These are phyloP conservation scores for Eimeria zaria DNA, from an alignment of 169 alveolate genomes.

Conservation along the genomic window DNA sequence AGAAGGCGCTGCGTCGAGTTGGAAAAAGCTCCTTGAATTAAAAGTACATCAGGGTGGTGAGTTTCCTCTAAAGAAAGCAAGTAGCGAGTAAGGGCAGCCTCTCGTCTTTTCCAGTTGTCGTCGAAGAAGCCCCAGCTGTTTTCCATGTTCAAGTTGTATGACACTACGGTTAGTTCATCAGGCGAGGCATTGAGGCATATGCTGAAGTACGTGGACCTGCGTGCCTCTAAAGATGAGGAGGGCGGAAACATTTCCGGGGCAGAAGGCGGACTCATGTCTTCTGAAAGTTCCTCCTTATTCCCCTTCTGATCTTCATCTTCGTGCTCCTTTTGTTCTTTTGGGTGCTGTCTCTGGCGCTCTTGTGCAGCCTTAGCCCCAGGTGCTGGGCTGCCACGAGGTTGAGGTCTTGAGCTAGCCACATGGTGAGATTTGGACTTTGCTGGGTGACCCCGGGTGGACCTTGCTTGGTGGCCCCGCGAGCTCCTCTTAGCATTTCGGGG, in stretches of 20 bases:
- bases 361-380: conserved; percentile 6
- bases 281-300: background rate
- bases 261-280: background rate
- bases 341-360: conserved; percentile 6
- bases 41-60: conserved; percentile 80
- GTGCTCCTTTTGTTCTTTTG: background rate
- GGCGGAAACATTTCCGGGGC: conserved; percentile 24
- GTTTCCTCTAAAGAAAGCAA: conserved; percentile 46
- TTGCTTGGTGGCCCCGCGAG: background rate
- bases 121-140: conserved; percentile 73
- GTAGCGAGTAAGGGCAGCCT: conserved; percentile 75
- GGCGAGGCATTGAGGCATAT: conserved; percentile 78
- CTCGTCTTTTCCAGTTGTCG: conserved; percentile 83
- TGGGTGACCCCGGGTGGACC: conserved; percentile 6
- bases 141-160: conserved; percentile 86
- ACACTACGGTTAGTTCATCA: conserved; percentile 84
- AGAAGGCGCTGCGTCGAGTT: conserved; percentile 51
- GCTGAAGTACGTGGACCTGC: conserved; percentile 81
- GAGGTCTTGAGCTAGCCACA: background rate
- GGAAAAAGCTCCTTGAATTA: conserved; percentile 82
- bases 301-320: background rate
- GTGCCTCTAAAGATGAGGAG: conserved; percentile 63
- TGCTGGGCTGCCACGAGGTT: background rate
- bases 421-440: background rate
- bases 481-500: background rate